Evolutionary conservation across 108 stramenopile genomes (phyloP).

Genomic region (Pelagomonas calceolata): DNA sequence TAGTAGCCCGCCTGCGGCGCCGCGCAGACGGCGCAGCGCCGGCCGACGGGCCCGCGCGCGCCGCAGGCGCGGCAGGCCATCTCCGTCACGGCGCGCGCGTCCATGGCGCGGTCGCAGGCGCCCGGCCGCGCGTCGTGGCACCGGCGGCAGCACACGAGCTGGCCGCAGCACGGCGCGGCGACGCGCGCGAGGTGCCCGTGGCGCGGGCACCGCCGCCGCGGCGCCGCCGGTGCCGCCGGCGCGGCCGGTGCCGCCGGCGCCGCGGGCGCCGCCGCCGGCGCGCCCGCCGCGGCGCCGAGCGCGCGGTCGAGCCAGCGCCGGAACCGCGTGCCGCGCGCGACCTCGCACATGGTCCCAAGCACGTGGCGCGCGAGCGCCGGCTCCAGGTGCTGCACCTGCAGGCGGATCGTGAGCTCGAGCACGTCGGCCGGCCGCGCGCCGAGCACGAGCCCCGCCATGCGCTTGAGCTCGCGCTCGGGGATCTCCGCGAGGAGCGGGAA

Average conservation of each 20-base stretch:
- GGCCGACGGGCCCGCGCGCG: constrained; percentile 18
- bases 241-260: neutral
- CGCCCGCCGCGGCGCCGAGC: neutral
- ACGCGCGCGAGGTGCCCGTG: constrained; percentile 22
- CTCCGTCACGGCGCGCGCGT: constrained; percentile 17
- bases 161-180: constrained; percentile 26
- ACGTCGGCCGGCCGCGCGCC: neutral
- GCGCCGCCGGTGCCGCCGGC: no score
- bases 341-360: neutral
- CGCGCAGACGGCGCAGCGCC: neutral
- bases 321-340: neutral
- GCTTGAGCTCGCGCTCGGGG: neutral
- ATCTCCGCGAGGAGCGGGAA: neutral
- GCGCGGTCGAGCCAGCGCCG: neutral
- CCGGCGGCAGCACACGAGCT: constrained; percentile 29
- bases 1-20: constrained; percentile 18
- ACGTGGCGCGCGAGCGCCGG: neutral
- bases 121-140: constrained; percentile 27
- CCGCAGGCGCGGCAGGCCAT: constrained; percentile 33
- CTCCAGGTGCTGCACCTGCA: neutral
- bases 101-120: constrained; percentile 10
- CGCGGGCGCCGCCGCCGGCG: neutral
- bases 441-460: neutral
- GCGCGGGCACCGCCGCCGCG: constrained; percentile 22
- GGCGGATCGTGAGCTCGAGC: neutral